A percentile compares a stretch with the other conserved stretches of the same genome.
Evolutionary conservation across 148 eudicot genomes (phyloP).

Genomic region (Heliosperma pusillum): DNA sequence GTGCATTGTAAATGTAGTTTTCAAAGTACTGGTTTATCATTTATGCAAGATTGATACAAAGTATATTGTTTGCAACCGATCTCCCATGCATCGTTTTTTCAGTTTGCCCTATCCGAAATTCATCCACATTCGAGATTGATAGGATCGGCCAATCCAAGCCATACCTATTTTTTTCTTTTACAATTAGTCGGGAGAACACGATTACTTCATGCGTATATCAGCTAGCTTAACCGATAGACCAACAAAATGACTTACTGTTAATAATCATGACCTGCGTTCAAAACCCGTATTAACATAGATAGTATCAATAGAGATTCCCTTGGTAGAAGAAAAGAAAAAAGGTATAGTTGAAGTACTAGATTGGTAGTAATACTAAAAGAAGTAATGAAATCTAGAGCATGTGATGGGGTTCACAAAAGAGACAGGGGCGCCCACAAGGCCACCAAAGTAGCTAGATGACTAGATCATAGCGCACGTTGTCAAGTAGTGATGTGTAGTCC

Average conservation of each 20-base stretch:
- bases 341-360: not conserved
- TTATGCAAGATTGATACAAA: not conserved
- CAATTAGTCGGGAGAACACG: too few species aligned
- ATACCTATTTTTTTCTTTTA: too few species aligned
- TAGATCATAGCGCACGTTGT: not conserved
- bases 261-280: too few species aligned
- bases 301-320: too few species aligned
- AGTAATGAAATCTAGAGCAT: not conserved
- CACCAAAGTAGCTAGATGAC: too few species aligned
- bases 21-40: too few species aligned
- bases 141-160: not conserved
- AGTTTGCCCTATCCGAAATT: not conserved
- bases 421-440: not conserved
- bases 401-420: not conserved
- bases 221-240: too few species aligned
- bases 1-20: not conserved
- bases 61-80: not conserved
- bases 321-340: too few species aligned
- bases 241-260: too few species aligned
- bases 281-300: too few species aligned
- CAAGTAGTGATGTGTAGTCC: not conserved
- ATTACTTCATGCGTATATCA: too few species aligned
- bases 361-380: not conserved
- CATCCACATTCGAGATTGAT: not conserved
- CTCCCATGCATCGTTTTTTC: not conserved